Base-by-base conservation (phyloP, 1,139 yeast species). In the Nakaseomyces uthaithaninus region DNA sequence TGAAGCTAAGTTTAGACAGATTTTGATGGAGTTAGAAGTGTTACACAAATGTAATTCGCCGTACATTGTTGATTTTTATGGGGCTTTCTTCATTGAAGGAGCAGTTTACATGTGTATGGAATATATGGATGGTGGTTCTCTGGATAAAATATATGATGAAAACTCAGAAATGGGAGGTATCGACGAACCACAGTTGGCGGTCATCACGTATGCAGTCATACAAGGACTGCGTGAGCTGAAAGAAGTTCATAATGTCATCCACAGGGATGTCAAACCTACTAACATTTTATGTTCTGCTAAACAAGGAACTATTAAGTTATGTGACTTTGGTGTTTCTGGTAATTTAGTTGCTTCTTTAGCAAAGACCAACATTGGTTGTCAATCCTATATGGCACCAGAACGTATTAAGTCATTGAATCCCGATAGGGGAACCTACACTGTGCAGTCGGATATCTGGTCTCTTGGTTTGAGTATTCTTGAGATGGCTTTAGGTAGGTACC, bases 21-120 rank as follows among this genome's bases (percentile, higher is more conserved):
- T 91, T 50, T 68, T 91, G 52, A 91, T 91, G 97, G 98, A 91
- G 62, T 69, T 91, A 50, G 97, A 91, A 55, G 82, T 89, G 39
- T 71, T 91, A 49, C 97, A 91, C 64, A 84, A 83, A 55, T 89
- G 97, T 65, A 76, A 74, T 48, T 80, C 94, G 7, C 94, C 94
- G 2, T 86, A 75, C 60, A 87, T 91, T 58, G 95, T 91, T 39
- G 96, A 89, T 56, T 91, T 91, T 54, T 91, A 84, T 58, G 97
- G 98, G 28, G 98, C 97, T 0, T 91, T 91, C 55, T 91, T 91
- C 57, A 89, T 85, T 31, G 98, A 91, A 64, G 96, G 97, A 36
- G 95, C 96, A 0, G 98, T 91, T 33, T 91, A 89, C 65, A 87
- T 93, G 84, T 91, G 98, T 64, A 91, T 91, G 75, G 99, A 91